Evolutionary conservation across 495 filamentous ascomycete species (phyloP), one percentile per base, ranked within the genome.

Genomic region (Annulohypoxylon nitens): DNA sequence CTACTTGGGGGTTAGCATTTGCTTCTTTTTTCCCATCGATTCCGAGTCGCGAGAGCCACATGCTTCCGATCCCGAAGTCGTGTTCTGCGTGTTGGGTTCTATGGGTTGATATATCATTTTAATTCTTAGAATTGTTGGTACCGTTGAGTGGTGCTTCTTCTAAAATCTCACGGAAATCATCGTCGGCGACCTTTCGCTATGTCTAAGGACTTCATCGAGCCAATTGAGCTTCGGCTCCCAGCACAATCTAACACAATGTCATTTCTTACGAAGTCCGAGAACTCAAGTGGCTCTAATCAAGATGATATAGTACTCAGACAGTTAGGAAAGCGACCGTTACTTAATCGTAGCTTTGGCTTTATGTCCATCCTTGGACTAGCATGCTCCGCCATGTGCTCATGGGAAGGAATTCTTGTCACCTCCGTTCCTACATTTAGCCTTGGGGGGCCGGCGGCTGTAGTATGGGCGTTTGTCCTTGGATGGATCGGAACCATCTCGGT

Each of bases 381-480:
- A 0, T 85, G 79, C 48, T 83, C 83, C 0, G 81, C 81, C 18
- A 67, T 86, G 70, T 63, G 80, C 0, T 85, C 85, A 0, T 86
- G 83, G 84, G 84, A 87, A 51, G 83, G 78, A 9, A 66, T 66
- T 0, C 63, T 80, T 12, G 67, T 79, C 0, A 77, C 71, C 4
- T 75, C 71, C 10, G 69, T 72, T 1, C 66, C 71, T 4, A 60
- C 61, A 12, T 43, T 77, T 16, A 86, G 83, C 71, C 20, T 26
- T n/a, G 86, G 84, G n/a, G 87, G 87, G 2, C 82, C 86, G 0
- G 85, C 82, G 1, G 85, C 84, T 18, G 80, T 88, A 0, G 78
- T 90, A 2, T 89, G 87, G 77, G 82, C 81, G 3, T 88, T 83
- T 51, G 33, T 88, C 5, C 82, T 88, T 57, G 81, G 78, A 5